Conservation (phyloP, 257 asterid species). For the Solanum chmielewskii region DNA sequence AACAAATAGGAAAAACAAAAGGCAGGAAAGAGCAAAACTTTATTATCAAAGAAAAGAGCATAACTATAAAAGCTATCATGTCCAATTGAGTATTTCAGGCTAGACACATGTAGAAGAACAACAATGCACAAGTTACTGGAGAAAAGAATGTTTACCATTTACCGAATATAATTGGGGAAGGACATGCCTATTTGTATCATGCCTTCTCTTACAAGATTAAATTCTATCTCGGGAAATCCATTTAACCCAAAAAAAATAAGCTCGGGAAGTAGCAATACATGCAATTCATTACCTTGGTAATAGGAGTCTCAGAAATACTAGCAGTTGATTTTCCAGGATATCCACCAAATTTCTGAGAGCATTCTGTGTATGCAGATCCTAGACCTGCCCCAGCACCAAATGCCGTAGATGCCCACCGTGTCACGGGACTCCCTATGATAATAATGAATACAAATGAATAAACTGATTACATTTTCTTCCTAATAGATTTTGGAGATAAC, state of each 20-base stretch:
- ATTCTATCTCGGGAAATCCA: not conserved
- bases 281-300: constrained; percentile 31
- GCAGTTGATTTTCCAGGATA: constrained; percentile 34
- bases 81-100: not conserved
- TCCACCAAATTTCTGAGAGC: constrained; percentile 47
- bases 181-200: not conserved
- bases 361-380: constrained; percentile 85
- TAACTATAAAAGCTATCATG: not conserved
- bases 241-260: not conserved
- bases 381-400: constrained; percentile 84
- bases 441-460: not conserved
- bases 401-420: constrained; percentile 87
- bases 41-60: not conserved
- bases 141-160: not conserved
- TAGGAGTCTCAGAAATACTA: constrained; percentile 16
- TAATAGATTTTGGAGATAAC: not conserved
- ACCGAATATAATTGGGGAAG: not conserved
- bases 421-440: constrained; percentile 69
- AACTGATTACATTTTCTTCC: not conserved
- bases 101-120: not conserved
- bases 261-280: not conserved
- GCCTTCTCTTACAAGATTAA: not conserved
- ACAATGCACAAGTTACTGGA: not conserved
- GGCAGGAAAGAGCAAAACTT: not conserved
- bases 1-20: not conserved